phyloP scores from a whole-genome alignment of 352 stramenopile genomes.

The Paralagenidium karlingii region DNA sequence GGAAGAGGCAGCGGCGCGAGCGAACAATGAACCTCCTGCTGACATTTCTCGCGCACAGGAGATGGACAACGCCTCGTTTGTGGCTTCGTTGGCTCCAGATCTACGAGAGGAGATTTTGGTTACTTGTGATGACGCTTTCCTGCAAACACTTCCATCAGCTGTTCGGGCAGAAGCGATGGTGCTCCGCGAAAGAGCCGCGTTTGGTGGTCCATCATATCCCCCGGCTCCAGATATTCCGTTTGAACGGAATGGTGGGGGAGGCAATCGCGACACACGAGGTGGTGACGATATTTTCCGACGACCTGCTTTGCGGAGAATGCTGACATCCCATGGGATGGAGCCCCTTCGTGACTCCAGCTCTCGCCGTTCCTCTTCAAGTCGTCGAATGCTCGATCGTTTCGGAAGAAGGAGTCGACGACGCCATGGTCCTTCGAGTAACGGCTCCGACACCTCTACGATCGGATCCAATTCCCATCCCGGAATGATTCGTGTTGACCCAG shows the following conservation, averaged over 20 bases:
- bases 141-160: constrained; percentile 89
- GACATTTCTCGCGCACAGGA: constrained; percentile 94
- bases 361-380: constrained; percentile 22
- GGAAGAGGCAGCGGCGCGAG: constrained; percentile 47
- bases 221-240: constrained; percentile 15
- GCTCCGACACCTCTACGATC: neutral
- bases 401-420: constrained; percentile 14
- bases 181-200: constrained; percentile 86
- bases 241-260: constrained; percentile 11
- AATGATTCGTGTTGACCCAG: constrained; percentile 54
- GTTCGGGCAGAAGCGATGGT: constrained; percentile 93
- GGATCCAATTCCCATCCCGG: constrained; percentile 17
- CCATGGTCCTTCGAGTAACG: neutral
- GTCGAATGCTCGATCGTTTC: constrained; percentile 25
- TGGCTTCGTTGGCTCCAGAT: constrained; percentile 92
- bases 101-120: constrained; percentile 95
- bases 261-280: constrained; percentile 11
- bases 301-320: constrained; percentile 63
- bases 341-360: constrained; percentile 15
- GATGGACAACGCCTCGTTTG: constrained; percentile 98
- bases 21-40: constrained; percentile 52
- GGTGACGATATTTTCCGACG: constrained; percentile 40
- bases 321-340: constrained; percentile 59
- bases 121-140: constrained; percentile 91
- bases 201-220: too few relatives aligned